phyloP scores from a whole-genome alignment of 1,284 basidiomycete species.

The Stygiomarasmius scandens region DNA sequence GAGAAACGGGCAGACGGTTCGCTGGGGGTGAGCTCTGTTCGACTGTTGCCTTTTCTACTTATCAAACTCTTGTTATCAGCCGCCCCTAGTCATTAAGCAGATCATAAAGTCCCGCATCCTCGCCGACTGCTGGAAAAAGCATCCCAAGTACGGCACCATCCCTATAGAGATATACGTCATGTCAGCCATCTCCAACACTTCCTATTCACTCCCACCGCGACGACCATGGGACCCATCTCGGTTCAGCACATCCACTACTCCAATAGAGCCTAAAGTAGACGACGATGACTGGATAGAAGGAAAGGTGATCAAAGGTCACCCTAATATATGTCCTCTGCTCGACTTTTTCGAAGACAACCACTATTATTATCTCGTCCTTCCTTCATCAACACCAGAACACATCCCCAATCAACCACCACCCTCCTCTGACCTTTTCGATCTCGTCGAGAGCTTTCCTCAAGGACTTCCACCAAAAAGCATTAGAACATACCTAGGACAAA shows the following conservation, averaged over 20 bases:
- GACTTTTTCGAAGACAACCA: constrained; percentile 99
- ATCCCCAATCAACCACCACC: constrained; percentile 52
- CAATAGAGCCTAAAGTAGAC: constrained; percentile 21
- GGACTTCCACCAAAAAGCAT: constrained; percentile 81
- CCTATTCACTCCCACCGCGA: constrained; percentile 69
- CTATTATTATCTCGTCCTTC: constrained; percentile 91
- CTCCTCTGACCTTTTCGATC: constrained; percentile 89
- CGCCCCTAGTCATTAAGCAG: constrained; percentile 91
- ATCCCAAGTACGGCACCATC: constrained; percentile 93
- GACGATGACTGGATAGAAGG: constrained; percentile 66
- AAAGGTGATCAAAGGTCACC: constrained; percentile 78
- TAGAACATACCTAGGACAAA: constrained; percentile 89
- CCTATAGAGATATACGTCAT: constrained; percentile 99
- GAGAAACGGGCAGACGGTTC: constrained; percentile 78
- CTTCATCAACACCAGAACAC: constrained; percentile 66
- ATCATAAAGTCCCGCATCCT: constrained; percentile 98
- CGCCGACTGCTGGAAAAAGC: constrained; percentile 99
- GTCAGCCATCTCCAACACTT: constrained; percentile 82
- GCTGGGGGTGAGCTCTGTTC: constrained; percentile 68
- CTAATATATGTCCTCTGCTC: constrained; percentile 90
- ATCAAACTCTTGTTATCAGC: constrained; percentile 37
- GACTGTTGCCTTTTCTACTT: constrained; percentile 3
- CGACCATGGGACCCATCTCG: constrained; percentile 83
- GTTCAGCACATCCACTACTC: constrained; percentile 18
- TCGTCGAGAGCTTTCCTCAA: constrained; percentile 88